Evolutionary conservation across 345 rosid genomes (phyloP).

Genomic region (Arabidopsis arenosa): DNA sequence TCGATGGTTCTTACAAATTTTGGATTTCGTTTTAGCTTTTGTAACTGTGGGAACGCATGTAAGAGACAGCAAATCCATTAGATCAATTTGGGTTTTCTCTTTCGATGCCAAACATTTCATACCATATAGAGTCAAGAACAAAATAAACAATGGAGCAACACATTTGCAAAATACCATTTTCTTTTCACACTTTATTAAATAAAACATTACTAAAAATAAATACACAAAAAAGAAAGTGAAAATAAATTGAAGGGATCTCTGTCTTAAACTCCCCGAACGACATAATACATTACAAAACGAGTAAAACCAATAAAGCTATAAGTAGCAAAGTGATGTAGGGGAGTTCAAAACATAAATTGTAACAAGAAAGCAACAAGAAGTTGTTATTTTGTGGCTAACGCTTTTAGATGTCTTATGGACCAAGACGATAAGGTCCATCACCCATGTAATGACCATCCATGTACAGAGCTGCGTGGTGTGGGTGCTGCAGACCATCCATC

Average conservation of each 20-base stretch:
- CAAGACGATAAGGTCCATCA: slow-evolving; percentile 93
- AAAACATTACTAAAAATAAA: neutral
- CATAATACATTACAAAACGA: slow-evolving; percentile 21
- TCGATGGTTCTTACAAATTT: neutral
- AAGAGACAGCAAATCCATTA: neutral
- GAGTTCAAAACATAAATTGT: slow-evolving; percentile 11
- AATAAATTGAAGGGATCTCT: slow-evolving; percentile 1
- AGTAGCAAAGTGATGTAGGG: slow-evolving; percentile 18
- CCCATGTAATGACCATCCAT: slow-evolving; percentile 93
- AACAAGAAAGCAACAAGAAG: slow-evolving; percentile 20
- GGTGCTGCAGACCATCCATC: slow-evolving; percentile 90
- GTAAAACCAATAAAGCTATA: slow-evolving; percentile 21
- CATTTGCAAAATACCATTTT: neutral
- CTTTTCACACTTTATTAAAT: slow-evolving; percentile 14
- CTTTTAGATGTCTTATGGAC: slow-evolving; percentile 58
- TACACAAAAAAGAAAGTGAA: neutral
- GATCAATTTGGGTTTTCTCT: neutral
- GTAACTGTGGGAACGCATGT: neutral
- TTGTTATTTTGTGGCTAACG: slow-evolving; percentile 22
- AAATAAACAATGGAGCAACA: neutral
- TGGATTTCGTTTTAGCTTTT: neutral
- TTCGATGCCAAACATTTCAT: neutral
- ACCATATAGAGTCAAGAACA: neutral
- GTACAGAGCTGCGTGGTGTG: slow-evolving; percentile 82
- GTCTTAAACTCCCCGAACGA: slow-evolving; percentile 6